phyloP scores from a whole-genome alignment of 176 grass and related monocot genomes.

The Cenchrus fungigraminus region DNA sequence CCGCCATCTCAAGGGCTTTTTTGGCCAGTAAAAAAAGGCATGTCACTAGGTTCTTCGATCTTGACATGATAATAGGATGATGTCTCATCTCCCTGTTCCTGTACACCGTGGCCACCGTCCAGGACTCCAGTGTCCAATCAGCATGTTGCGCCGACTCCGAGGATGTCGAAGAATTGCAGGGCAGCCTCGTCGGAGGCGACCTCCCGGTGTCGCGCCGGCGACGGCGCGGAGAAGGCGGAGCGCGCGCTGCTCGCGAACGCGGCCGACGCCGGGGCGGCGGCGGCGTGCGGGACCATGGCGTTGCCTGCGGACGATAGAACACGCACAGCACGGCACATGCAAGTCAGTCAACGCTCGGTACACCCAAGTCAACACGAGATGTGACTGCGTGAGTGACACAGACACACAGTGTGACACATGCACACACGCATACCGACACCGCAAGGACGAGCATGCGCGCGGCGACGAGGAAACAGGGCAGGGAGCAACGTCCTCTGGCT shows the following conservation, averaged over 20 bases:
- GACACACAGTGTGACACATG: too few species aligned
- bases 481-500: background rate
- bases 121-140: background rate
- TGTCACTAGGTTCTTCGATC: too few species aligned
- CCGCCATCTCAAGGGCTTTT: too few species aligned
- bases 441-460: background rate
- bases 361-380: background rate
- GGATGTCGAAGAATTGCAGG: background rate
- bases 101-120: background rate
- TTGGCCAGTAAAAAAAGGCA: too few species aligned
- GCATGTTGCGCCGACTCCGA: background rate
- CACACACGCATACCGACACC: background rate
- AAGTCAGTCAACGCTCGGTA: background rate
- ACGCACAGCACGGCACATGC: background rate
- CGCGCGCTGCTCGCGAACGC: too few species aligned
- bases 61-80: too few species aligned
- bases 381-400: background rate
- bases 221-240: background rate
- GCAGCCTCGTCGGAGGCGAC: background rate
- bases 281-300: too few species aligned
- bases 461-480: background rate
- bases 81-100: too few species aligned
- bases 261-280: too few species aligned
- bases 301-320: background rate
- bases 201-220: too few species aligned